phyloP scores from a whole-genome alignment of 352 stramenopile genomes.

The Globisporangium apiculatum region DNA sequence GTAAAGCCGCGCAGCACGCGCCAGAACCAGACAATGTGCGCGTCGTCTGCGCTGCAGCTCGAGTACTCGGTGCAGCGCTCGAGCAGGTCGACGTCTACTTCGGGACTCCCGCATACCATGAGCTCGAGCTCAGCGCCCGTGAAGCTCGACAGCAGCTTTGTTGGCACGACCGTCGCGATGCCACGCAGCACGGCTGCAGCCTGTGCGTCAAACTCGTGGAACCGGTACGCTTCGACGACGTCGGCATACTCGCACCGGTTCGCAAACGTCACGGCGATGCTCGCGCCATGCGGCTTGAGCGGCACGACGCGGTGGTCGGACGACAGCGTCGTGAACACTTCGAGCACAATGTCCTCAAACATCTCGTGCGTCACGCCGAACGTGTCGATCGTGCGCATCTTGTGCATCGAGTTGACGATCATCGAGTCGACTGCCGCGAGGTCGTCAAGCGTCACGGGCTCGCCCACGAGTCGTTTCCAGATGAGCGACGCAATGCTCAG shows the following conservation, averaged over 20 bases:
- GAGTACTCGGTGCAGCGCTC: slow-evolving; percentile 85
- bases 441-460: slow-evolving; percentile 73
- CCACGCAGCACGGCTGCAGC: slow-evolving; percentile 40
- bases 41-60: slow-evolving; percentile 54
- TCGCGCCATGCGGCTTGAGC: slow-evolving; percentile 56
- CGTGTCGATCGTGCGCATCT: slow-evolving; percentile 77
- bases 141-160: slow-evolving; percentile 69
- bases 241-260: slow-evolving; percentile 74
- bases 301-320: slow-evolving; percentile 75
- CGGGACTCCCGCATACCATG: slow-evolving; percentile 79
- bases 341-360: slow-evolving; percentile 88
- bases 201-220: slow-evolving; percentile 74
- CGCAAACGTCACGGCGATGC: slow-evolving; percentile 70
- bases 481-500: slow-evolving; percentile 82
- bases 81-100: slow-evolving; percentile 79
- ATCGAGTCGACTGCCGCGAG: slow-evolving; percentile 79
- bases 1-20: slow-evolving; percentile 63
- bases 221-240: slow-evolving; percentile 69
- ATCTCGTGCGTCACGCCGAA: slow-evolving; percentile 75
- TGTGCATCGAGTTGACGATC: slow-evolving; percentile 83
- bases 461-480: slow-evolving; percentile 86
- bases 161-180: slow-evolving; percentile 70
- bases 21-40: slow-evolving; percentile 88
- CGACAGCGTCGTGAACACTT: slow-evolving; percentile 88
- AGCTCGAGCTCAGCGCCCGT: slow-evolving; percentile 72